Percentiles rank a stretch among this genome's conserved stretches.
phyloP scores from a whole-genome alignment of 2,329 filamentous ascomycete genomes.

The Periconia macrospinosa region DNA sequence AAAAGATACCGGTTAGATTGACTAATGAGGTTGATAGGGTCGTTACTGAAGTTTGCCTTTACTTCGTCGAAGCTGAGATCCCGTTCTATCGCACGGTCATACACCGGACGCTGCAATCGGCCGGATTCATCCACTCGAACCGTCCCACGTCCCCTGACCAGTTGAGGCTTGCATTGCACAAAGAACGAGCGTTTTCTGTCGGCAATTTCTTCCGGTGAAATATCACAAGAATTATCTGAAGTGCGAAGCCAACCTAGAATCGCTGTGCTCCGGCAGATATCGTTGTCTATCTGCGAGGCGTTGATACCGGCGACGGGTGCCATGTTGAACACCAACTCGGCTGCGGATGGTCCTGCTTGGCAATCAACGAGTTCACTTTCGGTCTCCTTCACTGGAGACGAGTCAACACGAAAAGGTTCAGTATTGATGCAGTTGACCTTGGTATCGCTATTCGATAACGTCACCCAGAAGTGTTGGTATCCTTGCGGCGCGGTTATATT shows the following conservation, averaged over 20 bases:
- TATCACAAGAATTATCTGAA: constrained; percentile 13
- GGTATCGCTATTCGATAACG: background rate
- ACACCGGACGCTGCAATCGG: constrained; percentile 20
- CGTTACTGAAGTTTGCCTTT: constrained; percentile 23
- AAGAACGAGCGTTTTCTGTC: constrained; percentile 23
- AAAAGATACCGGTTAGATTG: constrained; percentile 30
- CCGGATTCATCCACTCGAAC: constrained; percentile 39
- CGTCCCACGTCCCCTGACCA: constrained; percentile 37
- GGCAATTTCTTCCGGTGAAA: background rate
- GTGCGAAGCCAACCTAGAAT: constrained; percentile 32
- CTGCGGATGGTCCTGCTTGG: constrained; percentile 10
- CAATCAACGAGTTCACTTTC: background rate
- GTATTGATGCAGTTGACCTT: background rate
- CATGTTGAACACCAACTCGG: constrained; percentile 16
- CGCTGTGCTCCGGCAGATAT: constrained; percentile 24
- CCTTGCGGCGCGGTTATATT: background rate
- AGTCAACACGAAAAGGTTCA: background rate
- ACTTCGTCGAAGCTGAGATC: background rate
- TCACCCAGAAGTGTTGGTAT: background rate
- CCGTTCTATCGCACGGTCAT: background rate
- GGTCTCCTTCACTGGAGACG: background rate
- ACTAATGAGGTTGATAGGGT: constrained; percentile 20
- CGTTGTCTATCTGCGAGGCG: constrained; percentile 16
- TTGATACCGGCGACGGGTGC: constrained; percentile 7
- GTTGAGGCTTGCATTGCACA: constrained; percentile 41